Evolutionary conservation across 2,329 filamentous ascomycete genomes (phyloP), one percentile per base, ranked within the genome.

Genomic region (Fusarium duplospermum): DNA sequence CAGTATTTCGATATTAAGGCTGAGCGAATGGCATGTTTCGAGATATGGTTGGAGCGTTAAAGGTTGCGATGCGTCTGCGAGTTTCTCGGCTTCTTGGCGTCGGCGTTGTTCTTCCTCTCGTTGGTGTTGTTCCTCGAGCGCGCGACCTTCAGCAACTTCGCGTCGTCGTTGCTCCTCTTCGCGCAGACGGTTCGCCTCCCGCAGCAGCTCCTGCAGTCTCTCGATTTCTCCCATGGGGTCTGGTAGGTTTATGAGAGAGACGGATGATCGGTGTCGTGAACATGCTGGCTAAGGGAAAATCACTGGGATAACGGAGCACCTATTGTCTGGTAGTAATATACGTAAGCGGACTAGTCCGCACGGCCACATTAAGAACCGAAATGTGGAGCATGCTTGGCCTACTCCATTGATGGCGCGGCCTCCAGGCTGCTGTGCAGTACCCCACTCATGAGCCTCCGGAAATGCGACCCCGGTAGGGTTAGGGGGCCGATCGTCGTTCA

Each of bases 11-110:
- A 82, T 78, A 33, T 74, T 70, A 31, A 81, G 73, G 67, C 70
- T 72, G 57, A 84, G 78, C 4, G 69, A 67, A 69, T 84, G 80
- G 62, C 79, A 83, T 20, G 72, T 42, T 54, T 82, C 77, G 47
- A 84, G 79, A 73, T 83, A 84, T 35, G 68, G 57, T 52, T 50
- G 22, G 24, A 83, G 71, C 14, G 69, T 72, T 35, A 75, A 71
- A 50, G 69, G 78, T 54, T 56, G 66, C 42, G 78, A 45, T 22
- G 40, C 20, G 11, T 45, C 6, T 22, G 11, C 40, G 40, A 7
- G 40, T 24, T 45, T 9, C 6, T 45, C 20, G 20, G 40, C 40
- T 45, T 45, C 40, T 45, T 45, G 3, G 20, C 40, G 20, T 22
- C 11, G 20, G 20, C 40, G n/a, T 13, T 42, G n/a, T 2, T 40